These are phyloP conservation scores for Zymoseptoria pseudotritici DNA, from an alignment of 2,329 filamentous ascomycete species.

Conservation along the genomic window DNA sequence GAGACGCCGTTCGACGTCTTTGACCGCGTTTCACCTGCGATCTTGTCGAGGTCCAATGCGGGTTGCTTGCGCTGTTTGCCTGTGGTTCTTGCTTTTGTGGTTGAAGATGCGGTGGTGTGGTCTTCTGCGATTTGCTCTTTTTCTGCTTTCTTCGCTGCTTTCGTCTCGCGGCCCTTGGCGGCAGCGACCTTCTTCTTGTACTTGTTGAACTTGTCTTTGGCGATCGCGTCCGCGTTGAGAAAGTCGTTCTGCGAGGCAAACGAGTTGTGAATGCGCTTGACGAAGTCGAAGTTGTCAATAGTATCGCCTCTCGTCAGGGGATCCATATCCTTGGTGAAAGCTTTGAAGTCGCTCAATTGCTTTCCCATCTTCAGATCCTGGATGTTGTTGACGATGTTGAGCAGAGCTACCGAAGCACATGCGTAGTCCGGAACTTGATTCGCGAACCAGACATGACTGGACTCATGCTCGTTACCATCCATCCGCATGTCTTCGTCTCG, in stretches of 20 bases:
- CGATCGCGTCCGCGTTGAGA: slow-evolving; percentile 59
- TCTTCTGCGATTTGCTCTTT: neutral
- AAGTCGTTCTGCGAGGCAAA: slow-evolving; percentile 77
- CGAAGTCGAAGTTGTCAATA: slow-evolving; percentile 65
- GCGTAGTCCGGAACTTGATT: slow-evolving; percentile 84
- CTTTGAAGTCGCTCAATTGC: slow-evolving; percentile 65
- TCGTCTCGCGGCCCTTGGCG: slow-evolving; percentile 24
- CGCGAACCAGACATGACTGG: slow-evolving; percentile 74
- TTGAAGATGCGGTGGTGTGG: neutral
- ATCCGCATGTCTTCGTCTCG: slow-evolving; percentile 41
- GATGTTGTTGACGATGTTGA: slow-evolving; percentile 90
- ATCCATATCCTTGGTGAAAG: slow-evolving; percentile 59
- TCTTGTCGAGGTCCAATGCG: neutral
- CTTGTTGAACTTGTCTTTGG: slow-evolving; percentile 47
- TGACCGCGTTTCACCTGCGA: neutral
- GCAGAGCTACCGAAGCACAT: slow-evolving; percentile 83
- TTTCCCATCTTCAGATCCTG: slow-evolving; percentile 54
- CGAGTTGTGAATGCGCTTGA: slow-evolving; percentile 79
- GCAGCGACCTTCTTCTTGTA: slow-evolving; percentile 25
- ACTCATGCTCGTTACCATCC: slow-evolving; percentile 42
- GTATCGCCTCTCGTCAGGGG: slow-evolving; percentile 69
- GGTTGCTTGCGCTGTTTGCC: neutral
- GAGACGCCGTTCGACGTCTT: neutral
- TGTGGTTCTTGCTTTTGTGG: neutral
- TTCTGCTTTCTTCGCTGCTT: slow-evolving; percentile 21